These are phyloP conservation scores for Papiliotrema flavescens DNA, from an alignment of 1,284 basidiomycete species.

Conservation along the genomic window DNA sequence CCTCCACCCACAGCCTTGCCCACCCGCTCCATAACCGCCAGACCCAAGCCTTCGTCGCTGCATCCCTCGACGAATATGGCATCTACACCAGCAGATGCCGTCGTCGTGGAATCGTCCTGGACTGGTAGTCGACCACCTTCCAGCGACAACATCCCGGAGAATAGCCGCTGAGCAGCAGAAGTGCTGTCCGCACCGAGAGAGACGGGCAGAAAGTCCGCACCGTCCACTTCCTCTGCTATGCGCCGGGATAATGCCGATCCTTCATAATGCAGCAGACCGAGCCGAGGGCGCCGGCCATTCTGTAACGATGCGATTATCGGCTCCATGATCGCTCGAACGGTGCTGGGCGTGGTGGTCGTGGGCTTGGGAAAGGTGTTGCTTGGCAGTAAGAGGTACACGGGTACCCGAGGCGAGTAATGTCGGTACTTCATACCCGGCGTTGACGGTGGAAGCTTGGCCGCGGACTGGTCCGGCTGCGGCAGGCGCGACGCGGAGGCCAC, in stretches of 20 bases:
- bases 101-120: background rate
- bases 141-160: conserved; percentile 79
- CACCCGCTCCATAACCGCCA: conserved; percentile 98
- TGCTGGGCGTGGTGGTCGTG: background rate
- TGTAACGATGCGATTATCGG: background rate
- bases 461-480: background rate
- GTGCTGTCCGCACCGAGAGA: conserved; percentile 67
- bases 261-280: conserved; percentile 68
- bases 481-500: background rate
- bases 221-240: conserved; percentile 1
- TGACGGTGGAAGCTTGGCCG: conserved; percentile 60
- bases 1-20: conserved; percentile 77
- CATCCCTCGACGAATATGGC: conserved; percentile 86
- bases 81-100: conserved; percentile 60
- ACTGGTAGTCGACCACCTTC: conserved; percentile 50
- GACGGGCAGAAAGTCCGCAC: conserved; percentile 32
- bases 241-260: conserved; percentile 53
- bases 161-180: conserved; percentile 73
- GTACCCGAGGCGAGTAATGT: conserved; percentile 88
- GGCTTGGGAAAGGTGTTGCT: conserved; percentile 45
- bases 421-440: conserved; percentile 99
- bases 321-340: background rate
- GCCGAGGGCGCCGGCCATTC: conserved; percentile 26
- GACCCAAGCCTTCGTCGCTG: conserved; percentile 72
- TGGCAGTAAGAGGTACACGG: conserved; percentile 70